A percentile compares a stretch with the other conserved stretches of the same genome.
Evolutionary conservation across 1,284 basidiomycete species (phyloP).

Genomic region (Sporisorium graminicola): DNA sequence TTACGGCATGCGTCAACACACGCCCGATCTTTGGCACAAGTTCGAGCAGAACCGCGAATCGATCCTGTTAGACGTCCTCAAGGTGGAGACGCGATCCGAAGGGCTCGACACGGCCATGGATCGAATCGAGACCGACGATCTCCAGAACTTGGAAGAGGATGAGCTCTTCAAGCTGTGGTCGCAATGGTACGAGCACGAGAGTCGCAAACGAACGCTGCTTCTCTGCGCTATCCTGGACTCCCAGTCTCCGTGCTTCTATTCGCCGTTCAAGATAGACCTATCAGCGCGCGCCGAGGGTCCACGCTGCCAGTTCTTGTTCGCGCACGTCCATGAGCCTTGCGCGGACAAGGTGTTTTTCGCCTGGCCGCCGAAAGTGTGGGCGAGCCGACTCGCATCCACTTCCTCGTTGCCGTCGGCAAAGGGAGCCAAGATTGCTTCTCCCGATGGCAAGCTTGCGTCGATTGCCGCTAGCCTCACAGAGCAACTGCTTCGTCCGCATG

Average conservation of each 20-base stretch:
- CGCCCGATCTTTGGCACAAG: constrained; percentile 31
- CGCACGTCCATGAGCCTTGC: constrained; percentile 42
- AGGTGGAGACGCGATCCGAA: constrained; percentile 10
- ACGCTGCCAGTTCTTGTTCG: constrained; percentile 42
- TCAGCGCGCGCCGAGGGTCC: constrained; percentile 22
- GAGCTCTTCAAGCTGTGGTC: constrained; percentile 23
- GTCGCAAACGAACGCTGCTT: constrained; percentile 33
- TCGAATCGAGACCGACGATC: constrained; percentile 12
- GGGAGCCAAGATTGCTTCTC: constrained; percentile 21
- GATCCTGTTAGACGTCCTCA: constrained; percentile 32
- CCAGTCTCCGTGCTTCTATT: constrained; percentile 35
- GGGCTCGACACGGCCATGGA: constrained; percentile 25
- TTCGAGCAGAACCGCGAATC: constrained; percentile 29
- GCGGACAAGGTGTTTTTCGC: constrained; percentile 31
- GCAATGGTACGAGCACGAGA: constrained; percentile 43
- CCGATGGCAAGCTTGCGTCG: constrained; percentile 11
- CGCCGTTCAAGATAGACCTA: constrained; percentile 30
- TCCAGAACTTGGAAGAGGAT: constrained; percentile 15
- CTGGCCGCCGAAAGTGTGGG: constrained; percentile 40
- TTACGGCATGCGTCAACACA: constrained; percentile 27
- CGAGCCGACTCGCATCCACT: constrained; percentile 15
- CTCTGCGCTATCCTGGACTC: constrained; percentile 41
- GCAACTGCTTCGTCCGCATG: constrained; percentile 29
- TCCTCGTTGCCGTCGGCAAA: constrained; percentile 28
- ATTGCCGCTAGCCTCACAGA: constrained; percentile 33